Conservation (phyloP, 1,284 basidiomycete genomes). For the Trichosporon coremiiforme region DNA sequence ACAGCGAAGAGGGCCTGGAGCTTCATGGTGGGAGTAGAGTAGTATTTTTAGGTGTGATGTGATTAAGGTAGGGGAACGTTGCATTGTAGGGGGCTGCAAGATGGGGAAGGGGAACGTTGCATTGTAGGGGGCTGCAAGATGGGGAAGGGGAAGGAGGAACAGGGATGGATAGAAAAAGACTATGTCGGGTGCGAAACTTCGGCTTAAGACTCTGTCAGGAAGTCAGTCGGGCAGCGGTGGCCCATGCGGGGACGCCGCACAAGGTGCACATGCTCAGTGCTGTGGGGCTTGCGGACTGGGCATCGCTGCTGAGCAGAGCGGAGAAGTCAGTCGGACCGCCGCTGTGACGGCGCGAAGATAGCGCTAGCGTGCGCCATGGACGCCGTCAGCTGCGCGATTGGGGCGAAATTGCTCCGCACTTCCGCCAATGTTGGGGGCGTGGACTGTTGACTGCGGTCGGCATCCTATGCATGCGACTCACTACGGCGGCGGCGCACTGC, state of each 20-base stretch:
- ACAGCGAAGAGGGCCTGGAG: not conserved
- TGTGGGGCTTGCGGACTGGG: not conserved
- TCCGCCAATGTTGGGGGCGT: not conserved
- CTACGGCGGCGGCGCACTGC: not conserved
- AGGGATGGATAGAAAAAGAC: not conserved
- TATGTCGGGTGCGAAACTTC: not conserved
- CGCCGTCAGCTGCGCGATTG: not conserved
- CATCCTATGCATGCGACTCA: not conserved
- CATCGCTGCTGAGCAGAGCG: not conserved
- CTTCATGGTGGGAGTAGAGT: not conserved
- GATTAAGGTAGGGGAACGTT: not conserved
- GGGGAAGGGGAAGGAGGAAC: not conserved
- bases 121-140: not conserved
- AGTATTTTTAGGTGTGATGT: not conserved
- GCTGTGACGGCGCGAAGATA: not conserved
- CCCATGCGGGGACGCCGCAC: not conserved
- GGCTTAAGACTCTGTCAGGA: not conserved
- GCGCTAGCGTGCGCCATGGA: not conserved
- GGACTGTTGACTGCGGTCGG: not conserved
- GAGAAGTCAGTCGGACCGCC: not conserved
- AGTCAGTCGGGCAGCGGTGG: not conserved
- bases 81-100: not conserved
- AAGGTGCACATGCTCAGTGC: not conserved
- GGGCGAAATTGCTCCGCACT: not conserved
- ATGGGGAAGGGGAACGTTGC: not conserved